These are phyloP conservation scores for Limonium bicolor DNA, from an alignment of 148 eudicot species.

Conservation along the genomic window DNA sequence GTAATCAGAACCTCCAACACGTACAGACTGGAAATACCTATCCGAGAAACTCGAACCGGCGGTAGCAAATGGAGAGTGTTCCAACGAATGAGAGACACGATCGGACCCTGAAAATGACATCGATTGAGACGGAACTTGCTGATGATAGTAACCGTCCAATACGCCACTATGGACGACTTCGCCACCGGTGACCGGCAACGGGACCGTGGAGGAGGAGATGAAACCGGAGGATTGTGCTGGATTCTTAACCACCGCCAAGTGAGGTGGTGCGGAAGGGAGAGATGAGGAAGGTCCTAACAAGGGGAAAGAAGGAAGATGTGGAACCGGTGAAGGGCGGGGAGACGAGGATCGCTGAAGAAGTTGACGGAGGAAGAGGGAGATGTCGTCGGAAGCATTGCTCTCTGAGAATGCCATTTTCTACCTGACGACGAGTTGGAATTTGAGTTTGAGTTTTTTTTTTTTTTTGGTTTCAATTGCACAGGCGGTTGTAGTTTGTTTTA, in stretches of 20 bases:
- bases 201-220: slow-evolving; percentile 1
- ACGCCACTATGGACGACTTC: too few species aligned
- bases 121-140: slow-evolving; percentile 5
- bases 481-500: too few species aligned
- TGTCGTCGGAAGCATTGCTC: slow-evolving; percentile 37
- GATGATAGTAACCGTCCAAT: slow-evolving; percentile 2
- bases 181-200: neutral
- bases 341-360: slow-evolving; percentile 41
- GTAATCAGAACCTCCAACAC: slow-evolving; percentile 10
- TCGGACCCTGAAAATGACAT: slow-evolving; percentile 13
- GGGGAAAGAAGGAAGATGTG: slow-evolving; percentile 12
- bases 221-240: neutral
- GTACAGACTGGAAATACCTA: too few species aligned
- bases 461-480: neutral
- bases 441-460: neutral
- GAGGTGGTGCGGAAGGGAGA: neutral
- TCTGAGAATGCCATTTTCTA: slow-evolving; percentile 1
- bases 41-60: neutral
- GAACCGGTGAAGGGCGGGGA: too few species aligned
- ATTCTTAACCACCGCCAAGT: too few species aligned
- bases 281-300: slow-evolving; percentile 1
- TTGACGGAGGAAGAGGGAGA: slow-evolving; percentile 57
- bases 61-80: neutral
- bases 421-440: too few species aligned
- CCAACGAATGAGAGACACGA: slow-evolving; percentile 9